A percentile compares a stretch with the other conserved stretches of the same genome.
Evolutionary conservation across 164 flowering plant genomes (phyloP).

Genomic region (Euptelea pleiosperma): DNA sequence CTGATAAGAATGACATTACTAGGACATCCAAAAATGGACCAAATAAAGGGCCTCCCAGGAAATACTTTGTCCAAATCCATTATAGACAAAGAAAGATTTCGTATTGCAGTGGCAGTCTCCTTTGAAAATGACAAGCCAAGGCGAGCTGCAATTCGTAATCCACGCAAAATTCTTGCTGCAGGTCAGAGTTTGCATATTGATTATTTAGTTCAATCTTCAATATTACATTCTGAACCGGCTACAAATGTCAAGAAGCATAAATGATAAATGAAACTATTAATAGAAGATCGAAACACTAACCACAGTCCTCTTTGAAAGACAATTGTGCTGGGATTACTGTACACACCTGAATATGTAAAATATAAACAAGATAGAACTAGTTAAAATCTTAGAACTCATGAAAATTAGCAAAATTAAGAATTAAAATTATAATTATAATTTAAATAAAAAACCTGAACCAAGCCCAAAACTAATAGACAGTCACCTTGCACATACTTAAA

Average conservation of each 20-base stretch:
- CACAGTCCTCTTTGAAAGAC: slow-evolving; percentile 82
- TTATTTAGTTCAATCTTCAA: background rate
- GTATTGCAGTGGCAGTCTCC: slow-evolving; percentile 68
- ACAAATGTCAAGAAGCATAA: slow-evolving; percentile 3
- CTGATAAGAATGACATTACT: background rate
- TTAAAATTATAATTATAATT: background rate
- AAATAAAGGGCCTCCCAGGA: background rate
- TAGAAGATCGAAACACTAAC: slow-evolving; percentile 40
- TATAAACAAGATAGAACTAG: slow-evolving; percentile 9
- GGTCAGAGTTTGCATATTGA: slow-evolving; percentile 7
- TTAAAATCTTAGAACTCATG: background rate
- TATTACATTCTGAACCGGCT: background rate
- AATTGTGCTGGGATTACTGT: slow-evolving; percentile 67
- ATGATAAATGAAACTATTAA: slow-evolving; percentile 1
- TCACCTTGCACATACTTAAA: slow-evolving; percentile 61
- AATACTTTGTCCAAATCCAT: slow-evolving; percentile 52
- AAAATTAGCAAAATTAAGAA: background rate
- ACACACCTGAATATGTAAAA: slow-evolving; percentile 50
- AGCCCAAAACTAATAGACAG: background rate
- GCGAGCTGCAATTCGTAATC: slow-evolving; percentile 91
- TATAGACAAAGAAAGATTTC: slow-evolving; percentile 43
- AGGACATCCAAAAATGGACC: background rate
- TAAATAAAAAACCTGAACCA: background rate
- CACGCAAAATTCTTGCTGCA: slow-evolving; percentile 91
- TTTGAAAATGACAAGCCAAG: slow-evolving; percentile 62